Evolutionary conservation across 768 basidiomycete species (phyloP).

Genomic region (Lactifluus pinguis): DNA sequence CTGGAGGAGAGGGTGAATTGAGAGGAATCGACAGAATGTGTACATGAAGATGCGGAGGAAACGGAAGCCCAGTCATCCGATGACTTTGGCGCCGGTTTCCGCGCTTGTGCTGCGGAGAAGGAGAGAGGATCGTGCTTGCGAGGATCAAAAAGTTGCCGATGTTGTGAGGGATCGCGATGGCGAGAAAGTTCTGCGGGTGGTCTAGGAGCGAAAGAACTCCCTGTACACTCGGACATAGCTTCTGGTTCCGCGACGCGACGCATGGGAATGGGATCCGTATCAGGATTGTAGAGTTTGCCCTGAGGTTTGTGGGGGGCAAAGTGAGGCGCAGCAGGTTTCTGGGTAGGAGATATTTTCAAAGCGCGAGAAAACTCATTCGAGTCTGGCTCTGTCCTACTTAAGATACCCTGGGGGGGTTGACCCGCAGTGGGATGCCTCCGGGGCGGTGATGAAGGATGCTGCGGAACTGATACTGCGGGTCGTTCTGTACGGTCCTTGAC

Average conservation of each 20-base stretch:
- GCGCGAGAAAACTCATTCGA: slow-evolving; percentile 65
- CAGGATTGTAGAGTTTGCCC: slow-evolving; percentile 62
- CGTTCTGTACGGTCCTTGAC: slow-evolving; percentile 20
- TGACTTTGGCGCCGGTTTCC: slow-evolving; percentile 45
- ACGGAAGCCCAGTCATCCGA: slow-evolving; percentile 67
- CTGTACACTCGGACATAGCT: slow-evolving; percentile 46
- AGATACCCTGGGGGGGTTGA: slow-evolving; percentile 27
- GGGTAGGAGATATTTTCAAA: slow-evolving; percentile 54
- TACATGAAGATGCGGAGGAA: slow-evolving; percentile 67
- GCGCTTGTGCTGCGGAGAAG: slow-evolving; percentile 56
- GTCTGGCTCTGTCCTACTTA: slow-evolving; percentile 45
- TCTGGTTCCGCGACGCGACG: slow-evolving; percentile 60
- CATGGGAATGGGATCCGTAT: slow-evolving; percentile 53
- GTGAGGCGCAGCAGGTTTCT: slow-evolving; percentile 28
- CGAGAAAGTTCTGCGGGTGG: slow-evolving; percentile 28
- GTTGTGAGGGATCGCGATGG: slow-evolving; percentile 27
- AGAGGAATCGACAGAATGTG: slow-evolving; percentile 57
- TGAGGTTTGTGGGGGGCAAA: slow-evolving; percentile 25
- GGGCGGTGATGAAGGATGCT: slow-evolving; percentile 24
- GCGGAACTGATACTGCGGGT: slow-evolving; percentile 27
- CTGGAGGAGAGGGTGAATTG: slow-evolving; percentile 64
- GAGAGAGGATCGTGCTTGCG: slow-evolving; percentile 85
- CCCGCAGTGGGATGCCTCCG: slow-evolving; percentile 32
- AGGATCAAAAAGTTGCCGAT: slow-evolving; percentile 74
- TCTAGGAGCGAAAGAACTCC: slow-evolving; percentile 41